Percentiles rank a stretch among this genome's conserved stretches.
Conservation (phyloP, 2,329 filamentous ascomycete species). For the Grosmannia clavigera region DNA sequence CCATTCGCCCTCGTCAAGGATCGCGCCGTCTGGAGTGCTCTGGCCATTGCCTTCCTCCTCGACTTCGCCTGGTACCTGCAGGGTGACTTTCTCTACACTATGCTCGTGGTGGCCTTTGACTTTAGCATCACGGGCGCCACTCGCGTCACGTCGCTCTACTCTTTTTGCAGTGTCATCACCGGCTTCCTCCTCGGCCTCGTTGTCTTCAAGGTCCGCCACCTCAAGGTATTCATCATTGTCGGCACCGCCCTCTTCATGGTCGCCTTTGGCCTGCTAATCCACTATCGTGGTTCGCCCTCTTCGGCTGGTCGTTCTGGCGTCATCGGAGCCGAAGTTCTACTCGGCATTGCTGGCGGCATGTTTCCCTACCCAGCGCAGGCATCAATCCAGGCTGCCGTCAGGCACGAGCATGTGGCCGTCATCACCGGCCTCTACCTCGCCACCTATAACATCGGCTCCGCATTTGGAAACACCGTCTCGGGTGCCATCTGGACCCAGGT, state of each 20-base stretch:
- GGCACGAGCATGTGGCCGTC: slow-evolving; percentile 45
- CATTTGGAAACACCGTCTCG: slow-evolving; percentile 46
- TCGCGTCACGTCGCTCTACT: slow-evolving; percentile 47
- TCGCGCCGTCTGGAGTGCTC: slow-evolving; percentile 49
- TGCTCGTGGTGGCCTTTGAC: slow-evolving; percentile 48
- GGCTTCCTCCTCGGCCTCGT: slow-evolving; percentile 44
- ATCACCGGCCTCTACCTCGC: slow-evolving; percentile 52
- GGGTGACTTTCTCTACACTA: slow-evolving; percentile 51
- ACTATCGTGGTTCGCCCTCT: slow-evolving; percentile 41
- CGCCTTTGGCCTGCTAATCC: slow-evolving; percentile 53
- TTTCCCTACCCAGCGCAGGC: slow-evolving; percentile 41
- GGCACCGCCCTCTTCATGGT: slow-evolving; percentile 50
- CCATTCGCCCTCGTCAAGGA: slow-evolving; percentile 51
- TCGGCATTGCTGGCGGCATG: slow-evolving; percentile 51
- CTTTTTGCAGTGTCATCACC: slow-evolving; percentile 41
- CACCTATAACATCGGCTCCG: slow-evolving; percentile 50
- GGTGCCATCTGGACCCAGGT: slow-evolving; percentile 51
- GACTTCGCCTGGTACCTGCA: slow-evolving; percentile 52
- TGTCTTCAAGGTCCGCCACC: slow-evolving; percentile 42
- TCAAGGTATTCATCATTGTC: slow-evolving; percentile 51
- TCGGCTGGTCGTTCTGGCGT: slow-evolving; percentile 37
- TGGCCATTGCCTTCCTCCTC: slow-evolving; percentile 44
- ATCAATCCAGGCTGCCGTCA: slow-evolving; percentile 27
- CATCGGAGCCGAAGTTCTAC: slow-evolving; percentile 48
- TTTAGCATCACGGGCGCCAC: slow-evolving; percentile 44